Base-by-base conservation (phyloP, 2,329 filamentous ascomycete species). In the Microcyclospora tardicrescens region DNA sequence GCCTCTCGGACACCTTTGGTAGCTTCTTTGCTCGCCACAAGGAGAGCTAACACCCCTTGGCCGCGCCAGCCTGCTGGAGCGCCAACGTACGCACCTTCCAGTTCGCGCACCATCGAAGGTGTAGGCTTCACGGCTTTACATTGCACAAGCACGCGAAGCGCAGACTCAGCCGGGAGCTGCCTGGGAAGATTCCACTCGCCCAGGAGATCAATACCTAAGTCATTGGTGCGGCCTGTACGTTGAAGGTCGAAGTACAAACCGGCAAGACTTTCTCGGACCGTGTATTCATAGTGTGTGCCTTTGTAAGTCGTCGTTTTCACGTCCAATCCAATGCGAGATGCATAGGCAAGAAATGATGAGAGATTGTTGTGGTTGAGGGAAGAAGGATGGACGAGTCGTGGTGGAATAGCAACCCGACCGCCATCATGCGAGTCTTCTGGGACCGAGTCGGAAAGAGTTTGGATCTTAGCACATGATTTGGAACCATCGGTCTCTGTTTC, bases 251-350 rank as follows among this genome's bases (percentile, higher is more conserved):
- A 82, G 38, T 78, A 77, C 37, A 81, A 71, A 1, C 62, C 60
- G 2, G 68, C 52, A 0, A 89, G 68, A 1, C 72, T 61, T 3
- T 60, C 55, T 5, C 72, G 69, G 2, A 77, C 72, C 0, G 67
- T 75, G 63, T 89, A 89, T 59, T 91, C 84, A 62, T 83, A 89
- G 56, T 73, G 73, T 0, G 82, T 89, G 47, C 84, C 84, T 32
- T 77, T 65, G 55, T 77, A 87, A 33, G 76, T 68, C 0, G 74
- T 76, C 12, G 72, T 75, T 4, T 57, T 61, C 1, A 64, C 58
- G 45, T 73, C 67, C 15, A 85, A 65, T 1, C 68, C 65, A 0
- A 63, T 68, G 36, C 71, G 70, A 14, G 67, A 56, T 5, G 77
- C 77, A 56, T 86, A 77, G 16, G 68, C 63, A 19, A 81, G 58